phyloP scores from a whole-genome alignment of 139 green algal species.

The Deuterostichococcus epilithicus region DNA sequence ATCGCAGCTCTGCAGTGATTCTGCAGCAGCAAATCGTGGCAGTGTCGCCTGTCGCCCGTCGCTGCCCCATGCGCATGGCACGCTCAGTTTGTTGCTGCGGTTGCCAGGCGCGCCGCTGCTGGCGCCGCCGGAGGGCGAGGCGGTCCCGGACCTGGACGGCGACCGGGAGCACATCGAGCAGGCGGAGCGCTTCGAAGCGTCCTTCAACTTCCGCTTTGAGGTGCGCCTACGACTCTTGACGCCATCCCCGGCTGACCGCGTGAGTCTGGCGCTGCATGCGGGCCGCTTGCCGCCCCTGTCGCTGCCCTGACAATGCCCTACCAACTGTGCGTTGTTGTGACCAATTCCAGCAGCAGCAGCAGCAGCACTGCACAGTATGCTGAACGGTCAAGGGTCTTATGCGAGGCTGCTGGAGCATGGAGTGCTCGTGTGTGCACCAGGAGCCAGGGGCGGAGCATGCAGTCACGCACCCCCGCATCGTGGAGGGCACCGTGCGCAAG shows the following conservation, averaged over 20 bases:
- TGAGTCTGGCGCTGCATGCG: no score
- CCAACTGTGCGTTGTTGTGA: neutral
- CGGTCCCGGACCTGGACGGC: constrained; percentile 55
- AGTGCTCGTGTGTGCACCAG: constrained; percentile 37
- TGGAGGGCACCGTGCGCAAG: constrained; percentile 62
- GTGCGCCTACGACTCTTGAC: neutral
- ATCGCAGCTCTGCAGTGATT: no score
- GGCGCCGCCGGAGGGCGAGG: constrained; percentile 33
- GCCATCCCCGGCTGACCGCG: neutral
- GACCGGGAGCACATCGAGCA: constrained; percentile 74
- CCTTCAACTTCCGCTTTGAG: constrained; percentile 91
- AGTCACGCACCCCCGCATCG: constrained; percentile 63
- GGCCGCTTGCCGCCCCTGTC: no score
- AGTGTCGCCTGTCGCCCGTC: neutral
- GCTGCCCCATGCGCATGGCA: neutral
- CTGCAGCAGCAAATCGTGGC: no score
- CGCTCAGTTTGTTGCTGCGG: neutral
- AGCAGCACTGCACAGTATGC: neutral
- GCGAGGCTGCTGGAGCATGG: neutral
- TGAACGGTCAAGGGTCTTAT: neutral
- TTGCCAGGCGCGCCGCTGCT: constrained; percentile 37
- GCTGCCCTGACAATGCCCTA: neutral
- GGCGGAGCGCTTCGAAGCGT: constrained; percentile 80
- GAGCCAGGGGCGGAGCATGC: constrained; percentile 70
- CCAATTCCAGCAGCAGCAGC: neutral